phyloP scores from a whole-genome alignment of 768 basidiomycete genomes.

The Amanita inopinata region DNA sequence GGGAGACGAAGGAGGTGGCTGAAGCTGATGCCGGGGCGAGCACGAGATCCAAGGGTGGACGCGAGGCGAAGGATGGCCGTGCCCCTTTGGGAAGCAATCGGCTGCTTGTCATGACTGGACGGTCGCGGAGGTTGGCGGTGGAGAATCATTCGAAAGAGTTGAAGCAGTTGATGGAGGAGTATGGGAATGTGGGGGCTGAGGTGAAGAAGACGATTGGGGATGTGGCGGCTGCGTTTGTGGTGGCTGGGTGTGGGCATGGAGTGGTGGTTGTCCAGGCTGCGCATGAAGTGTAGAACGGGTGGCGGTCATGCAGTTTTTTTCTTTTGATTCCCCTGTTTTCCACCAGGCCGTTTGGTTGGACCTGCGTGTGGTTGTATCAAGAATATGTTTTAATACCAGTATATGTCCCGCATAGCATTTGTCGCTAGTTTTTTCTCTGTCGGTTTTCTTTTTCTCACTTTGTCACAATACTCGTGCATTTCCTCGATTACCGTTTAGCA shows the following conservation, averaged over 20 bases:
- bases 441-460: too few relatives aligned
- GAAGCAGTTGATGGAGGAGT: conserved; percentile 47
- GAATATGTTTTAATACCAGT: too few relatives aligned
- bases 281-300: conserved; percentile 1
- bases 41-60: conserved; percentile 13
- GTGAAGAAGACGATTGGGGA: conserved; percentile 82
- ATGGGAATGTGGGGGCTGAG: conserved; percentile 46
- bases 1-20: too few relatives aligned
- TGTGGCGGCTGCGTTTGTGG: conserved; percentile 67
- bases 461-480: too few relatives aligned
- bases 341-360: too few relatives aligned
- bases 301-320: neutral
- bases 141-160: conserved; percentile 70
- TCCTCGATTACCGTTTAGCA: too few relatives aligned
- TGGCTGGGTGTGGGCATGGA: conserved; percentile 46
- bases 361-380: neutral
- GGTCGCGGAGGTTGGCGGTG: conserved; percentile 63
- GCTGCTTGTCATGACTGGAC: conserved; percentile 60
- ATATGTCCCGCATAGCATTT: too few relatives aligned
- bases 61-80: neutral
- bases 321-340: neutral
- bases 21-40: conserved; percentile 9
- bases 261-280: conserved; percentile 63
- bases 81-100: too few relatives aligned
- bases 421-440: too few relatives aligned